Percentiles rank a stretch among this genome's conserved stretches.
Evolutionary conservation across 176 grass and related monocot species (phyloP).

Genomic region (Triticum timopheevii): DNA sequence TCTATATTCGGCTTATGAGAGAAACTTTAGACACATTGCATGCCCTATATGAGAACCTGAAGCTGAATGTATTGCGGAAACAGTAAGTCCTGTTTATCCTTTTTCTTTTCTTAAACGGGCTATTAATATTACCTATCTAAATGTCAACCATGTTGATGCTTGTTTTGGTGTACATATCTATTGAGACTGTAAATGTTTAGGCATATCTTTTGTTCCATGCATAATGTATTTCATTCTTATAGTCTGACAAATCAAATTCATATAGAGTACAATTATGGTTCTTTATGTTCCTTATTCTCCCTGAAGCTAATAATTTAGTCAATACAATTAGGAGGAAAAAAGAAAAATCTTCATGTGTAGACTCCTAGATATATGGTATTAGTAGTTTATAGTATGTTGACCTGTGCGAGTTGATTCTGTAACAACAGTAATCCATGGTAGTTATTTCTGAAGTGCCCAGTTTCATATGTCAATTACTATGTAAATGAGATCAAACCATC

Average conservation of each 20-base stretch:
- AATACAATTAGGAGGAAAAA: not conserved
- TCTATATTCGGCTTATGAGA: conserved; percentile 61
- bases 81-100: conserved; percentile 60
- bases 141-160: not conserved
- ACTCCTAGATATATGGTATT: conserved; percentile 2
- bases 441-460: not conserved
- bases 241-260: not conserved
- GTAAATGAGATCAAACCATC: conserved; percentile 12
- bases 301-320: not conserved
- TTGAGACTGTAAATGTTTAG: conserved; percentile 10
- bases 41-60: conserved; percentile 90
- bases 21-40: conserved; percentile 81
- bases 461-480: not conserved
- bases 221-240: conserved; percentile 37
- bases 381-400: not conserved
- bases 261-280: not conserved
- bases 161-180: conserved; percentile 5
- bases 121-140: not conserved
- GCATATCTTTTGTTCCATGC: conserved; percentile 14
- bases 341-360: not conserved
- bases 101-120: not conserved
- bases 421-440: not conserved
- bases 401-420: not conserved
- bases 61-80: conserved; percentile 85
- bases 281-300: not conserved